These are phyloP conservation scores for Microbotryum lychnidis-dioicae DNA, from an alignment of 1,284 basidiomycete genomes.

Conservation along the genomic window DNA sequence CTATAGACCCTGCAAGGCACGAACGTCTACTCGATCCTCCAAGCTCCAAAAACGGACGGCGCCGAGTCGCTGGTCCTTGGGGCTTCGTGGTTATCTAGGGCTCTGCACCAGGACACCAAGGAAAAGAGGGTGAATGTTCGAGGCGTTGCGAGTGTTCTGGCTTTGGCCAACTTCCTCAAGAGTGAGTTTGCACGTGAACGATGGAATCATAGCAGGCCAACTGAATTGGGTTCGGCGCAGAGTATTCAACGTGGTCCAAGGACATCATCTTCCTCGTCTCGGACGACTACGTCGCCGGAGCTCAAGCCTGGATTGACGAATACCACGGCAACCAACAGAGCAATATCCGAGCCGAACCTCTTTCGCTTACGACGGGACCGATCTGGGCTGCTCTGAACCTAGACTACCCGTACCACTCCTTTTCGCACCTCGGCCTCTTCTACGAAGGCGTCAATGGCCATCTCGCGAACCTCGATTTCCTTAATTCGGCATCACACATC, in stretches of 20 bases:
- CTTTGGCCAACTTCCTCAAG: slow-evolving; percentile 72
- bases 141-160: slow-evolving; percentile 73
- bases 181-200: slow-evolving; percentile 46
- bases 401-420: slow-evolving; percentile 94
- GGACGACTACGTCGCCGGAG: slow-evolving; percentile 81
- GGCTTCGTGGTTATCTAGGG: slow-evolving; percentile 72
- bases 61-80: slow-evolving; percentile 82
- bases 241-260: slow-evolving; percentile 83
- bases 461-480: slow-evolving; percentile 87
- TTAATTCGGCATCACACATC: slow-evolving; percentile 74
- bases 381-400: slow-evolving; percentile 93
- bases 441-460: slow-evolving; percentile 93
- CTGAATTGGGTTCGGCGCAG: slow-evolving; percentile 43
- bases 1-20: slow-evolving; percentile 50
- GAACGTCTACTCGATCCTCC: slow-evolving; percentile 74
- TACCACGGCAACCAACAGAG: slow-evolving; percentile 66
- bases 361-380: slow-evolving; percentile 58
- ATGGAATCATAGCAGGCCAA: neutral
- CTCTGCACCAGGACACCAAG: slow-evolving; percentile 34
- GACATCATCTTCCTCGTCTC: slow-evolving; percentile 85
- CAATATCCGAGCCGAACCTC: slow-evolving; percentile 56
- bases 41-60: slow-evolving; percentile 77
- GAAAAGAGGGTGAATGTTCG: slow-evolving; percentile 64
- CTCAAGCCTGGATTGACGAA: slow-evolving; percentile 78
- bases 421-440: slow-evolving; percentile 83